Evolutionary conservation across 2,329 filamentous ascomycete genomes (phyloP).

Genomic region (Rutstroemia sp.): DNA sequence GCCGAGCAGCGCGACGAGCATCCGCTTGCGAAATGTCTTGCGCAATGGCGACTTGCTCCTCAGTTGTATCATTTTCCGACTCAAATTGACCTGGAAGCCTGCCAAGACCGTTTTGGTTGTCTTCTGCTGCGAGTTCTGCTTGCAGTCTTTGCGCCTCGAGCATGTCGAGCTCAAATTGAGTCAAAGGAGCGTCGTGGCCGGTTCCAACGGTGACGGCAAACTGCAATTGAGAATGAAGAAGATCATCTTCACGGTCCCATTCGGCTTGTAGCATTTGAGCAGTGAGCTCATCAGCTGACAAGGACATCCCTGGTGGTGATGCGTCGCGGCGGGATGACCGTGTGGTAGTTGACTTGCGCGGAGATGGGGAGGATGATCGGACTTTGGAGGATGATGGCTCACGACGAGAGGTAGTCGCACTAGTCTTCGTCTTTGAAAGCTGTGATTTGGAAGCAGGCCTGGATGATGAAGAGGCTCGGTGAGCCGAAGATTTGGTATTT

Average conservation of each 20-base stretch:
- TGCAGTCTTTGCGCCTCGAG: conserved; percentile 7
- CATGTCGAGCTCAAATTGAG: conserved; percentile 4
- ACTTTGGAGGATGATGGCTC: not conserved
- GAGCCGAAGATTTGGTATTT: not conserved
- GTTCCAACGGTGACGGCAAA: not conserved
- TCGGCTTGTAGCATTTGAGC: conserved; percentile 5
- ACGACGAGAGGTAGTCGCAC: not conserved
- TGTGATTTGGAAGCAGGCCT: not conserved
- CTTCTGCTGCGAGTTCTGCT: conserved; percentile 1
- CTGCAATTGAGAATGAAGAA: conserved; percentile 1
- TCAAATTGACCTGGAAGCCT: not conserved
- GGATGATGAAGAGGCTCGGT: not conserved
- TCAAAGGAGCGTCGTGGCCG: not conserved
- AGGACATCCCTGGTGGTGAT: not conserved
- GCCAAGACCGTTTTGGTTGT: not conserved
- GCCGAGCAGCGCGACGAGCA: not conserved
- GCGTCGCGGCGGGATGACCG: not conserved
- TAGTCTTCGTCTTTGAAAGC: not conserved
- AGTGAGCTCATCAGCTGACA: conserved; percentile 2
- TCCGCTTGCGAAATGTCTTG: not conserved
- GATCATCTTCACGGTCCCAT: conserved; percentile 6
- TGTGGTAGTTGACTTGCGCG: not conserved
- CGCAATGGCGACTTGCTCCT: not conserved
- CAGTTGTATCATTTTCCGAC: not conserved
- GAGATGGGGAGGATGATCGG: not conserved